Conservation (phyloP, 176 grass and related monocot genomes). For the Lolium multiflorum region DNA sequence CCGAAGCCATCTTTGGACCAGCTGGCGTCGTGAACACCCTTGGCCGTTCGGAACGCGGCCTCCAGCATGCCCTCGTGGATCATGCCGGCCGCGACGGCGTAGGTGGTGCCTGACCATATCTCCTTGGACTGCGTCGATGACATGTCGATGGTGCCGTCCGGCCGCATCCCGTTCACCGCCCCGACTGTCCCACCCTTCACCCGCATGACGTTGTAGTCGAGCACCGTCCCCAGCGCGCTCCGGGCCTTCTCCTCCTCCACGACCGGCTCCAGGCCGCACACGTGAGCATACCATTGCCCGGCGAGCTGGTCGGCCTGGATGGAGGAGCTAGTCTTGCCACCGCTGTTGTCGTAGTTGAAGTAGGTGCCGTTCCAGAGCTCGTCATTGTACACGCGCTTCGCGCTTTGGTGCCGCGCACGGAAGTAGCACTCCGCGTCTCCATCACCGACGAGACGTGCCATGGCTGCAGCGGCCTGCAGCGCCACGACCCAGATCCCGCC, state of each 20-base stretch:
- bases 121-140: conserved; percentile 81
- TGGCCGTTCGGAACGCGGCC: conserved; percentile 73
- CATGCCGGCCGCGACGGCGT: conserved; percentile 76
- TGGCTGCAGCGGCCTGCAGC: conserved; percentile 72
- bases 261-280: conserved; percentile 68
- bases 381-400: conserved; percentile 48
- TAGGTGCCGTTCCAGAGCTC: conserved; percentile 84
- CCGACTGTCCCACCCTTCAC: conserved; percentile 64
- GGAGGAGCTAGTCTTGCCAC: conserved; percentile 58
- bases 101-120: conserved; percentile 86
- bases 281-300: conserved; percentile 74
- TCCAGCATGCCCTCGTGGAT: conserved; percentile 84
- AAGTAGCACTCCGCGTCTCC: conserved; percentile 62
- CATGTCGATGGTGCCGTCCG: conserved; percentile 58
- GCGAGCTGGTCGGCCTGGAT: conserved; percentile 88
- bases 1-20: conserved; percentile 80
- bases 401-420: conserved; percentile 30
- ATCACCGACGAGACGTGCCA: conserved; percentile 72
- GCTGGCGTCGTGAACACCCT: conserved; percentile 68
- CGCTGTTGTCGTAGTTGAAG: conserved; percentile 81
- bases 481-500: conserved; percentile 84
- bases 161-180: conserved; percentile 82
- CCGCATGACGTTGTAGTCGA: conserved; percentile 79
- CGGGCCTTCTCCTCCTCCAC: conserved; percentile 63
- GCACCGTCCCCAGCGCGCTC: conserved; percentile 59